phyloP scores from a whole-genome alignment of 73 alveolate species.

The Paramecium bursaria region DNA sequence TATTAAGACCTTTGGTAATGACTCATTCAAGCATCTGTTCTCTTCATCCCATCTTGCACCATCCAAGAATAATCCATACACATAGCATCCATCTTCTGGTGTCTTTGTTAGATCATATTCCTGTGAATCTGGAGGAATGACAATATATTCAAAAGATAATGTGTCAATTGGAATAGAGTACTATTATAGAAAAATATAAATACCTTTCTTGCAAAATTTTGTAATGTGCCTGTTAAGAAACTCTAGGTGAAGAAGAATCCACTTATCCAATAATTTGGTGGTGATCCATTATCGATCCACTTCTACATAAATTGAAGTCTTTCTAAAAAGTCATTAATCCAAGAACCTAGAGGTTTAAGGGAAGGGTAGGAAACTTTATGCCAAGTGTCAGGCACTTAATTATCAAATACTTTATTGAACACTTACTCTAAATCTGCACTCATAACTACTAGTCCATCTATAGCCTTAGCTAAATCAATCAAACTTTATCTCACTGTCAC shows the following conservation, averaged over 20 bases:
- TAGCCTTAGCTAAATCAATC: slow-evolving; percentile 93
- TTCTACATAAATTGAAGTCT: slow-evolving; percentile 98
- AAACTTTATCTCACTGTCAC: slow-evolving; percentile 84
- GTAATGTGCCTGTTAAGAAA: slow-evolving; percentile 98
- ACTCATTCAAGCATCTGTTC: slow-evolving; percentile 88
- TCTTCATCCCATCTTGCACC: slow-evolving; percentile 99
- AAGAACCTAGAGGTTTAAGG: slow-evolving; percentile 98
- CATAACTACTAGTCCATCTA: slow-evolving; percentile 98
- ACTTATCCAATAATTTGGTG: slow-evolving; percentile 99
- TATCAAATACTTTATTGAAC: slow-evolving; percentile 92
- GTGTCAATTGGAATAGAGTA: slow-evolving; percentile 94
- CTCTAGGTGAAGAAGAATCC: slow-evolving; percentile 99
- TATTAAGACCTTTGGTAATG: slow-evolving; percentile 96
- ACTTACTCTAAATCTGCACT: slow-evolving; percentile 91
- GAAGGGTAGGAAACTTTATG: slow-evolving; percentile 96
- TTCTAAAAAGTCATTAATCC: slow-evolving; percentile 97
- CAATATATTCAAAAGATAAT: slow-evolving; percentile 88
- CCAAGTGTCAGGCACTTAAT: slow-evolving; percentile 92
- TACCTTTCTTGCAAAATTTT: slow-evolving; percentile 94
- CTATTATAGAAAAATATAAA: slow-evolving; percentile 88
- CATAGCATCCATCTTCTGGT: slow-evolving; percentile 99
- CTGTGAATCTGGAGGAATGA: slow-evolving; percentile 88
- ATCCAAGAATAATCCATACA: slow-evolving; percentile 98
- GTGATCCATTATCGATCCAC: slow-evolving; percentile 99
- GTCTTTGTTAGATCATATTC: slow-evolving; percentile 87